Evolutionary conservation across 2,329 filamentous ascomycete genomes (phyloP), one percentile per base, ranked within the genome.

Genomic region (Rhynchosporium graminicola): DNA sequence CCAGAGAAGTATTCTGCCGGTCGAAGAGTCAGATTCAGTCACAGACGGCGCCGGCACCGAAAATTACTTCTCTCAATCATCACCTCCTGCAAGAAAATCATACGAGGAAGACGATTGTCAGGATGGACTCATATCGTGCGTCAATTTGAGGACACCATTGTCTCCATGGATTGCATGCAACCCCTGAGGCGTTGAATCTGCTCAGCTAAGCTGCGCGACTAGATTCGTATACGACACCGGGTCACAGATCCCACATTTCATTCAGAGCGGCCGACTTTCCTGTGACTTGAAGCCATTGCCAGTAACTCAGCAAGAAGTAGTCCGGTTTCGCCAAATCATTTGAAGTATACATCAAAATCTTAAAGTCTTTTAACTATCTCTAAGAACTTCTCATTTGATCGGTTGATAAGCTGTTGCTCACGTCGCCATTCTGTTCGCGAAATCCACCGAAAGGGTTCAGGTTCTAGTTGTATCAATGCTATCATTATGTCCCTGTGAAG

Each of bases 201-300:
- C 64, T 79, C 29, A 77, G 76, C 33, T 77, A 78, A 60, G 77
- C 77, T 4, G 77, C 77, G 42, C 75, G 78, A 47, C 68, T 78
- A 51, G 75, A 77, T 62, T 42, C 61, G 45, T 59, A 65, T 46
- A 45, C 64, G 26, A 52, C 63, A 47, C 61, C 65, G 61, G 58
- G 60, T n/a, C 63, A 63, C 38, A 59, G 50, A 45, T 64, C 63
- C 46, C 63, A 64, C 40, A 56, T 48, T n/a, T 63, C 64, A 15
- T n/a, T 63, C 64, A 15, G 63, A 63, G 3, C 48, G 55, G n/a
- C 40, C 54, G 1, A 40, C 40, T 10, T 54, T 43, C 5, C 40
- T 63, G n/a, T 60, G 55, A 4, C 62, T 60, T 20, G 43, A 46
- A 36, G 45, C 15, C 33, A 28, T 51, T 36, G 45, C 13, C 6